Evolutionary conservation across 192 early-diverging fungal genomes (phyloP).

Genomic region (Podila minutissima): DNA sequence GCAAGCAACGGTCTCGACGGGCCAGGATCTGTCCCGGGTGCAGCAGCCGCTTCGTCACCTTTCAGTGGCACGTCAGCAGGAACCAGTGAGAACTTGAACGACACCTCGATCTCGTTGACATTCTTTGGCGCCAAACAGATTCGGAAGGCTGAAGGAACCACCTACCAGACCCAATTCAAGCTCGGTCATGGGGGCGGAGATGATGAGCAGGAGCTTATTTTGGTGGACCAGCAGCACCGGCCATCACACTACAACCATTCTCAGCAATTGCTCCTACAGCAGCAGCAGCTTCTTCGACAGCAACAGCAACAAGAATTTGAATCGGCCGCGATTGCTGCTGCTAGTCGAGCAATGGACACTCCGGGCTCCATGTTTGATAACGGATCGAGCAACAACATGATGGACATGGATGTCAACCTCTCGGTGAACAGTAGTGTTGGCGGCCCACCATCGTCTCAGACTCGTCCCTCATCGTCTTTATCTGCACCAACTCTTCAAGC

Average conservation of each 20-base stretch:
- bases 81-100: conserved; percentile 28
- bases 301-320: conserved; percentile 16
- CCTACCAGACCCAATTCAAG: conserved; percentile 39
- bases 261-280: conserved; percentile 23
- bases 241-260: conserved; percentile 37
- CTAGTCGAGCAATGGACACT: background rate
- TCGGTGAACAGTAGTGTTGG: background rate
- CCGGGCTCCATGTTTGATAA: background rate
- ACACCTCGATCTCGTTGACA: conserved; percentile 42
- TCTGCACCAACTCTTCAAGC: conserved; percentile 21
- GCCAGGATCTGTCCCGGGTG: background rate
- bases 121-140: conserved; percentile 49
- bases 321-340: conserved; percentile 9
- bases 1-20: conserved; percentile 2
- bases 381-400: conserved; percentile 4
- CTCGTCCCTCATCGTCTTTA: conserved; percentile 5
- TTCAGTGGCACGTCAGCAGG: background rate
- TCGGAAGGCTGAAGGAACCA: conserved; percentile 34
- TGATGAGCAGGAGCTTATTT: conserved; percentile 31
- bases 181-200: conserved; percentile 45
- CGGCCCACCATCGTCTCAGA: background rate
- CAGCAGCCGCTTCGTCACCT: background rate
- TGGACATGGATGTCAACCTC: background rate
- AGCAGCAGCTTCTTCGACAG: conserved; percentile 33
- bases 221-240: conserved; percentile 29